Base-by-base conservation (phyloP, 768 basidiomycete species). In the Tylopilus sp. region DNA sequence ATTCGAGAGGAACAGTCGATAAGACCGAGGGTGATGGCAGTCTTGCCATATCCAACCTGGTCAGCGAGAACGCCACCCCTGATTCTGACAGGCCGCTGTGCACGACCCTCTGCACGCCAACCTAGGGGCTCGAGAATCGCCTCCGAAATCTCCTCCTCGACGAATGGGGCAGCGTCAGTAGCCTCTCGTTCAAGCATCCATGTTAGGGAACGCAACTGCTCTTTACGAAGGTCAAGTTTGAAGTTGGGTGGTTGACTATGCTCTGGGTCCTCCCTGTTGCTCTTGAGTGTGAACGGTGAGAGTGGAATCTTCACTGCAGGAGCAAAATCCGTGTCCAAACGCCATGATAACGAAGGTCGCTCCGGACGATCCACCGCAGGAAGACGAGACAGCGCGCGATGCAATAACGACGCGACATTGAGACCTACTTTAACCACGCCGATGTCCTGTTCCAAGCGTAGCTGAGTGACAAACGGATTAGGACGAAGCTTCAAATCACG, bases 21-120 rank as follows among this genome's bases (percentile, higher is more conserved):
- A 54, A 98, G 78, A 19, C 87, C 94, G 26, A 98, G 79, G 3
- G 92, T 93, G 58, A 97, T 95, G 21, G 93, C 94, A 0, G 95
- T 98, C 74, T 98, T 98, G 17, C 95, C 95, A 64, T 98, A 98
- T 46, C 95, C 95, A 55, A 98, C 95, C 73, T 95, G 88, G 63
- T 98, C 95, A 13, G 94, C 94, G 41, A 97, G 82, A 44, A 97
- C 94, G 12, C 95, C 94, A 17, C 95, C 94, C 50, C 89, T 80
- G 37, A 97, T 73, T 54, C 72, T 78, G 47, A 91, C 79, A 1
- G 86, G 81, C 30, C 93, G 74, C 59, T 89, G 84, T 4, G 89
- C 93, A 37, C 90, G 86, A 36, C 89, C 94, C 69, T 97, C 93
- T n/a, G 91, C 92, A 59, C 92, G 79, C 95, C 95, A 98, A 8